These are phyloP conservation scores for Mortierella sp. DNA, from an alignment of 371 early-diverging fungal species.

Conservation along the genomic window DNA sequence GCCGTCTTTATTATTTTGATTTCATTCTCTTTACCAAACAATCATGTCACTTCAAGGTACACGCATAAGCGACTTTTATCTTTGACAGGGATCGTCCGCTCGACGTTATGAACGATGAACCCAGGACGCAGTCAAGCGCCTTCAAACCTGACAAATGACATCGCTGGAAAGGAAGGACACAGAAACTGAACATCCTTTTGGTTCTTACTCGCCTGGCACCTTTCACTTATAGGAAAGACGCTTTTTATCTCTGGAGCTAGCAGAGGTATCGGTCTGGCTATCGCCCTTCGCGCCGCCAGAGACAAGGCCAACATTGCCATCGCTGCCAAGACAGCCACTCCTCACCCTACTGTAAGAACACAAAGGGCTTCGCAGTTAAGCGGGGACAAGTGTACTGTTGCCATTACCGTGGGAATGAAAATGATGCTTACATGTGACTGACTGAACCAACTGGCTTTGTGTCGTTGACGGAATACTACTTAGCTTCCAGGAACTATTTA, in stretches of 20 bases:
- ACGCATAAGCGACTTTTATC: too few species aligned
- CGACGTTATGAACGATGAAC: background rate
- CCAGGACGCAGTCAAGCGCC: too few species aligned
- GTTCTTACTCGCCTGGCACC: too few species aligned
- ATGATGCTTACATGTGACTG: background rate
- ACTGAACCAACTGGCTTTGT: background rate
- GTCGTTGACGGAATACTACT: background rate
- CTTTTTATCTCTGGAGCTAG: constrained; percentile 81
- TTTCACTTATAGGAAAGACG: constrained; percentile 68
- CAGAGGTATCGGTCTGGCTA: constrained; percentile 83
- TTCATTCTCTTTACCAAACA: background rate
- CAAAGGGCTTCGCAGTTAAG: background rate
- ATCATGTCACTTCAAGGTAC: constrained; percentile 51
- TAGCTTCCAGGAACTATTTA: constrained; percentile 86
- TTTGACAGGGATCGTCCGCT: background rate
- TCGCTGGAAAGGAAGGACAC: too few species aligned
- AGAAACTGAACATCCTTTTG: too few species aligned
- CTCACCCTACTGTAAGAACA: constrained; percentile 76
- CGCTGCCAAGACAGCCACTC: constrained; percentile 85
- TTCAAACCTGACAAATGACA: too few species aligned
- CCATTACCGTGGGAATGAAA: constrained; percentile 12
- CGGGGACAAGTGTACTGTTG: background rate
- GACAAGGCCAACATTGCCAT: constrained; percentile 83
- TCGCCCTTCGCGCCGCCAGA: constrained; percentile 77
- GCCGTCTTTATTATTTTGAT: too few species aligned